Base-by-base conservation (phyloP, 2,329 filamentous ascomycete species). In the Aspergillus ochraceus region DNA sequence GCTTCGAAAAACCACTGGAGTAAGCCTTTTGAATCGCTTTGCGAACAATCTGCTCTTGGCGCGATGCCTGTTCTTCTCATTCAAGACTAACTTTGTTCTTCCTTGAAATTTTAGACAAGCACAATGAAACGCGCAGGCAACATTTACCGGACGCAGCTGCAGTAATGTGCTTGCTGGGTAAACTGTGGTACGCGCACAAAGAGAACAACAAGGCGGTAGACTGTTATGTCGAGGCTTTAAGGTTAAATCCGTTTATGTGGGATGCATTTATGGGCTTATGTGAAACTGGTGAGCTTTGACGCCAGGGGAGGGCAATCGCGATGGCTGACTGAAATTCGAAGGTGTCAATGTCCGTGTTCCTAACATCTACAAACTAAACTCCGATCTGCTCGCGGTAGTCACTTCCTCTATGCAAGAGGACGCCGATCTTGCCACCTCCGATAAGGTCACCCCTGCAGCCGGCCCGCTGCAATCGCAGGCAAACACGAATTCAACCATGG, bases 191-290 rank as follows among this genome's bases (percentile, higher is more conserved):
- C 52, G 91, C 86, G 2, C 89, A 95, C 68, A 90, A 84, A 62
- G 86, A 97, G 67, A 84, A 91, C 69, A 90, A 90, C 70, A 92
- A 91, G 75, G 93, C 95, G 8, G 87, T 94, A 17, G 86, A 90
- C 65, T 92, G 87, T 74, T 98, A 95, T 72, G 92, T 96, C 66
- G 92, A 96, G 61, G 87, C 93, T 6, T 80, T 99, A 68, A 96
- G 93, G 77, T 76, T 88, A 57, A 99, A 98, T 70, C 93, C 95
- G 1, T 94, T 98, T 76, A 95, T 97, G 86, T 99, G 95, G 95
- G 95, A 99, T 80, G 93, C 94, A 0, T 98, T 98, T 70, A 88
- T 89, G 22, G 89, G 87, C 17, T 83, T 99, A 8, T 97, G 93
- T 73, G 92, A 97, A 71, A 91, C 86, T 49, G 87, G 86, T 79